These are phyloP conservation scores for Stenogyne calaminthoides DNA, from an alignment of 305 asterid species.

Conservation along the genomic window DNA sequence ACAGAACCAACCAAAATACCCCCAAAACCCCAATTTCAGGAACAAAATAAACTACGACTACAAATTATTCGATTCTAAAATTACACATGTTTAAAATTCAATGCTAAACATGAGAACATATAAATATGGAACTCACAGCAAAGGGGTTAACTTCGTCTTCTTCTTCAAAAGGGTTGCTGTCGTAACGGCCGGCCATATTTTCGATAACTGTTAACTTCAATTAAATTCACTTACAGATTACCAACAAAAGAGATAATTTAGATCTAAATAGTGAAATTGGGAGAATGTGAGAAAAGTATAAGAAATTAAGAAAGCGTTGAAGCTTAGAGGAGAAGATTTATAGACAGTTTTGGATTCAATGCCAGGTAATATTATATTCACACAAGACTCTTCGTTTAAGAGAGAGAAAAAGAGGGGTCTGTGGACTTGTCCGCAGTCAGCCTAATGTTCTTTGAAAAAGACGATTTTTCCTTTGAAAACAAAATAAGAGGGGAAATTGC, in stretches of 20 bases:
- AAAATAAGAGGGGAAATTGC: background rate
- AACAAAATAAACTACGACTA: background rate
- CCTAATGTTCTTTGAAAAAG: conserved; percentile 23
- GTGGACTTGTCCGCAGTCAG: conserved; percentile 40
- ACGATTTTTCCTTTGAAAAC: conserved; percentile 22
- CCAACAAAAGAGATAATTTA: conserved; percentile 11
- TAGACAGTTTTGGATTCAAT: conserved; percentile 22
- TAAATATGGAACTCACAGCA: conserved; percentile 50
- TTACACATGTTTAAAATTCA: conserved; percentile 3
- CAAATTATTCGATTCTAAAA: background rate
- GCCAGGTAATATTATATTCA: background rate
- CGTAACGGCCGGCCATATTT: conserved; percentile 82
- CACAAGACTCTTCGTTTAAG: background rate
- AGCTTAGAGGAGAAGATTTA: conserved; percentile 43
- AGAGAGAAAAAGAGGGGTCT: background rate
- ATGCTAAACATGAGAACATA: background rate
- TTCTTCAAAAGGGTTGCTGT: conserved; percentile 82
- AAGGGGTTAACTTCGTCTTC: conserved; percentile 87
- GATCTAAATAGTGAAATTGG: conserved; percentile 32
- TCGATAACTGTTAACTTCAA: conserved; percentile 7
- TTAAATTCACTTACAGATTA: conserved; percentile 10
- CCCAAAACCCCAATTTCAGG: conserved; percentile 24
- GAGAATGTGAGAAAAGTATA: conserved; percentile 7
- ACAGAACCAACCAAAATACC: conserved; percentile 11
- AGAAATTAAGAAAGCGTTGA: background rate